phyloP scores from a whole-genome alignment of 2,329 filamentous ascomycete genomes.

The Dothideomycetidae sp. region DNA sequence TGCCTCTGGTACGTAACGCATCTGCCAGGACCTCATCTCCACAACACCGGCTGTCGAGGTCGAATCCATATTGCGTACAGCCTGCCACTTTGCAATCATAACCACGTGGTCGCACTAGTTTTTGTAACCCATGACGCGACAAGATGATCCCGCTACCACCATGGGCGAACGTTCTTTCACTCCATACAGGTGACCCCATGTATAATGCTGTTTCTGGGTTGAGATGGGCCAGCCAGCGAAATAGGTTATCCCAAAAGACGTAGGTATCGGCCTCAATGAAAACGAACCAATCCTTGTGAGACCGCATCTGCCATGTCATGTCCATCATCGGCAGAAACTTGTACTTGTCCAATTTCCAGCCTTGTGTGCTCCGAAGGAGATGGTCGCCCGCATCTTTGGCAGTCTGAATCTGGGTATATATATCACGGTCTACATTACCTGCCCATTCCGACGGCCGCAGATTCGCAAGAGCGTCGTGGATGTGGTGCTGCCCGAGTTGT shows the following conservation, averaged over 20 bases:
- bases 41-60: conserved; percentile 33
- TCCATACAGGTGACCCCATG: conserved; percentile 30
- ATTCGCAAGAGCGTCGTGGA: conserved; percentile 36
- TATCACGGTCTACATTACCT: conserved; percentile 13
- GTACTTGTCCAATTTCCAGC: conserved; percentile 37
- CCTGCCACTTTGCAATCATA: not conserved
- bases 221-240: conserved; percentile 33
- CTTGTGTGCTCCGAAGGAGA: conserved; percentile 15
- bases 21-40: conserved; percentile 35
- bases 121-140: conserved; percentile 30
- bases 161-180: conserved; percentile 24
- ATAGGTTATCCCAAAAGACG: conserved; percentile 25
- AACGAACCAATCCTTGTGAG: conserved; percentile 34
- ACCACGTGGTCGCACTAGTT: conserved; percentile 4
- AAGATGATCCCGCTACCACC: conserved; percentile 34
- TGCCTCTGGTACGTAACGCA: conserved; percentile 28
- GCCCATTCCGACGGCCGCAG: conserved; percentile 17
- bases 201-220: conserved; percentile 29
- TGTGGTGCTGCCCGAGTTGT: conserved; percentile 35
- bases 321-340: conserved; percentile 40
- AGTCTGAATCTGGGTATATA: conserved; percentile 13
- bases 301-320: conserved; percentile 30
- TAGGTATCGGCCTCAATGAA: conserved; percentile 39
- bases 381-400: conserved; percentile 9
- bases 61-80: conserved; percentile 21